Evolutionary conservation across 75 land plant species (phyloP), one percentile per base, ranked within the genome.

Genomic region (Chamaecyparis obtusa): DNA sequence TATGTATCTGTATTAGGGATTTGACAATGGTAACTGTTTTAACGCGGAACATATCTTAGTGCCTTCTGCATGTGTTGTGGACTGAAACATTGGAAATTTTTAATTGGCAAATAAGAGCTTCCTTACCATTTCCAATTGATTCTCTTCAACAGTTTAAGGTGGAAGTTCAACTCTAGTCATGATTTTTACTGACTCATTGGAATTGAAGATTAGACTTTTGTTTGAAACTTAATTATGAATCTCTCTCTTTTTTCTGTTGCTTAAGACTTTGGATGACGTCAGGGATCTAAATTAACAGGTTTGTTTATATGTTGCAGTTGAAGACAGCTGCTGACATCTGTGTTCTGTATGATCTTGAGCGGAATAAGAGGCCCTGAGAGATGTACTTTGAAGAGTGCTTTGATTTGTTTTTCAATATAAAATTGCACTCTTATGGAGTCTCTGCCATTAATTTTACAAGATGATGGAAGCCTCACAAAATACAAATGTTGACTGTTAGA

Each of bases 241-340:
- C 39, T 30, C 32, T 30, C 32, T 43, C 1, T 83, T 24, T 56
- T 54, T 30, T 24, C 11, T 33, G 33, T 49, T 27, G 24, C 35
- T 21, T 60, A 21, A 39, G 76, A 15, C 21, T 32, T 32, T 39
- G 36, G 30, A 19, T n/a, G 33, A 69, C 9, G 37, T 17, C 9
- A n/a, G 33, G 39, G 86, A 85, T 85, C 11, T 3, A 85, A 48
- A 41, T 60, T 44, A 35, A 60, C 83, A 39, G 69, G 27, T 56
- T 75, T 85, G 49, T 75, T 83, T 89, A 55, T 86, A 55, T 71
- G 48, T 85, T 87, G 49, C 96, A 97, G 99, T 90, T 97, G 91
- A 97, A 97, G 91, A 94, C 97, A 6, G 97, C 99, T 46, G 97
- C 99, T 90, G 99, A 97, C 88, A 87, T 88, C 15, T 96, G 97